Evolutionary conservation across 2,329 filamentous ascomycete genomes (phyloP).

Genomic region (Orbilia ellipsospora): DNA sequence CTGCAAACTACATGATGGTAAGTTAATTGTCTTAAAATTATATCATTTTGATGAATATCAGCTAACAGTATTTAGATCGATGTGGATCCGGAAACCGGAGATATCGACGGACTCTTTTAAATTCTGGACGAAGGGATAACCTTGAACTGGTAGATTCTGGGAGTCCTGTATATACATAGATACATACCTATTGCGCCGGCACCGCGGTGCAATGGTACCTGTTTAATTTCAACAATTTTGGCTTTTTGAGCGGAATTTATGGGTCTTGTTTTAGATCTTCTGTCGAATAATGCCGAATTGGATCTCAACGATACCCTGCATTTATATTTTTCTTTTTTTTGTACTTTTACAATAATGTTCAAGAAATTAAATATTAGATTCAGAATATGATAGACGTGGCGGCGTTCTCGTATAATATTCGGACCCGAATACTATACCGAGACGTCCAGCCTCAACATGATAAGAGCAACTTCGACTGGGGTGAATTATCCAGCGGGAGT

Average conservation of each 20-base stretch:
- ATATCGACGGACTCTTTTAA: slow-evolving; percentile 90
- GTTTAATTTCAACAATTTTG: slow-evolving; percentile 51
- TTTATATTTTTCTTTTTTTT: slow-evolving; percentile 10
- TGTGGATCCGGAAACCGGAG: slow-evolving; percentile 81
- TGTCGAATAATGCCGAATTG: slow-evolving; percentile 36
- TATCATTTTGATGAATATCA: neutral
- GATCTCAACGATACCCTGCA: slow-evolving; percentile 55
- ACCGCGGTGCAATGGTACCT: neutral
- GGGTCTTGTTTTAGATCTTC: slow-evolving; percentile 10
- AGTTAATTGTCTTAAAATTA: neutral
- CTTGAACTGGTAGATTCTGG: neutral
- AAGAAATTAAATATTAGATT: slow-evolving; percentile 11
- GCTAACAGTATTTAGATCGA: slow-evolving; percentile 63
- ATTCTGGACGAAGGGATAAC: slow-evolving; percentile 17
- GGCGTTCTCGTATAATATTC: too few species aligned
- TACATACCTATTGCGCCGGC: neutral
- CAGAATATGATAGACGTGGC: neutral
- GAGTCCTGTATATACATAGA: slow-evolving; percentile 7
- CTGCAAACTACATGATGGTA: slow-evolving; percentile 52
- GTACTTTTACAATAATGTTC: slow-evolving; percentile 40
- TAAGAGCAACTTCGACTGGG: too few species aligned
- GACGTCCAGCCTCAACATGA: too few species aligned
- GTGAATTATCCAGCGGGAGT: too few species aligned
- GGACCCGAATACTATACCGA: too few species aligned
- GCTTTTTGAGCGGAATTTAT: slow-evolving; percentile 23